phyloP scores from a whole-genome alignment of 345 rosid species.

The Brassica nigra region DNA sequence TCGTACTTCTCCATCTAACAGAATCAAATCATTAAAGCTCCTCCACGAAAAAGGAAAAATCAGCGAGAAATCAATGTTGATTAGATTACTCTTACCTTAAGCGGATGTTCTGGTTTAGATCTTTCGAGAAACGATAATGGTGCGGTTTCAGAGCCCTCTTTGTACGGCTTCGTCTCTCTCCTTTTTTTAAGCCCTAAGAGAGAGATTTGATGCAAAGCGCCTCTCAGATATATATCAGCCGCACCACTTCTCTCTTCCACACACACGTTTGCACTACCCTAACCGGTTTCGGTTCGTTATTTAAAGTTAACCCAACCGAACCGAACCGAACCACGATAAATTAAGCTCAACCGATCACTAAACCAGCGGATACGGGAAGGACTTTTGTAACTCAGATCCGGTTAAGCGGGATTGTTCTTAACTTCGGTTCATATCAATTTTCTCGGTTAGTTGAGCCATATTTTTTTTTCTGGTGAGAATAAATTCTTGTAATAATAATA shows the following conservation, averaged over 20 bases:
- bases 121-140: conserved; percentile 22
- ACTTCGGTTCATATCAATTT: not conserved
- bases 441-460: conserved; percentile 21
- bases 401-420: not conserved
- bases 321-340: not conserved
- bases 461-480: not conserved
- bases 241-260: conserved; percentile 46
- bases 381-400: too few species aligned
- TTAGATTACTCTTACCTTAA: conserved; percentile 18
- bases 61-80: not conserved
- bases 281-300: conserved; percentile 31
- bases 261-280: conserved; percentile 43
- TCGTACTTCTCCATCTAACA: conserved; percentile 72
- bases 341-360: not conserved
- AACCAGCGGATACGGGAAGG: too few species aligned
- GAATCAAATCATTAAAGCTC: not conserved
- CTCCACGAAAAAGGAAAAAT: too few species aligned
- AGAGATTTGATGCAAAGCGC: not conserved
- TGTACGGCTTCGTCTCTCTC: conserved; percentile 45
- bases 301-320: not conserved
- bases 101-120: conserved; percentile 21
- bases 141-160: conserved; percentile 33
- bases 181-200: conserved; percentile 30
- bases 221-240: conserved; percentile 43
- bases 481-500: conserved; percentile 20